Evolutionary conservation across 805 yeast genomes (phyloP), one percentile per base, ranked within the genome.

Genomic region (Pichia occidentalis): DNA sequence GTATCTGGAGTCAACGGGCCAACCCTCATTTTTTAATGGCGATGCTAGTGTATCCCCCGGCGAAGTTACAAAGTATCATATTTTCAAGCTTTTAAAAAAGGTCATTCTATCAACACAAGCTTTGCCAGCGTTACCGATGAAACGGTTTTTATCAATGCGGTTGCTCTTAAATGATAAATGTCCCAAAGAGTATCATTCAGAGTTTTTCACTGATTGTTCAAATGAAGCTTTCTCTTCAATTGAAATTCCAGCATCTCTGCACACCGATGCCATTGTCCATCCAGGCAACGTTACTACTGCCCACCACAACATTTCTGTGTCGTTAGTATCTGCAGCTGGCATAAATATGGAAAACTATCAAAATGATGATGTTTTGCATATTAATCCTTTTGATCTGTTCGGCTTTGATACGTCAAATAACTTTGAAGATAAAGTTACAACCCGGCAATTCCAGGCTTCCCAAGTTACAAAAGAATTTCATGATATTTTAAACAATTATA

Each of bases 61-160:
- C 60, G 21, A 48, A 18, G 60, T 62, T 22, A 65, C 71, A 8
- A 63, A 75, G 45, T 61, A 60, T 40, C 61, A 65, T 44, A 60
- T 71, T 3, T 75, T 72, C 42, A 70, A 65, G 36, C 46, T 75
- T 32, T 65, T 77, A 63, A 67, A 66, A 49, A 58, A 73, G 36
- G 66, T 77, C 36, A 71, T 77, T 16, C 59, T 73, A 1, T 52
- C 70, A 4, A 73, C 80, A 0, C 83, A 77, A 50, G 59, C 69
- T 0, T 56, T 76, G n/a, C 68, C 72, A 13, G 67, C 72, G 1
- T 49, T 75, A 19, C 80, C 81, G 1, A 53, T 57, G 1, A 60
- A 66, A 28, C 66, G 74, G 38, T 70, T 47, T 36, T 48, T 76
- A 26, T 60, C 71, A 1, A 63, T 76, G 65, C 62, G 74, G 41